Percentiles rank a stretch among this genome's conserved stretches.
These are phyloP conservation scores for Daldinia vernicosa DNA, from an alignment of 495 filamentous ascomycete species.

Conservation along the genomic window DNA sequence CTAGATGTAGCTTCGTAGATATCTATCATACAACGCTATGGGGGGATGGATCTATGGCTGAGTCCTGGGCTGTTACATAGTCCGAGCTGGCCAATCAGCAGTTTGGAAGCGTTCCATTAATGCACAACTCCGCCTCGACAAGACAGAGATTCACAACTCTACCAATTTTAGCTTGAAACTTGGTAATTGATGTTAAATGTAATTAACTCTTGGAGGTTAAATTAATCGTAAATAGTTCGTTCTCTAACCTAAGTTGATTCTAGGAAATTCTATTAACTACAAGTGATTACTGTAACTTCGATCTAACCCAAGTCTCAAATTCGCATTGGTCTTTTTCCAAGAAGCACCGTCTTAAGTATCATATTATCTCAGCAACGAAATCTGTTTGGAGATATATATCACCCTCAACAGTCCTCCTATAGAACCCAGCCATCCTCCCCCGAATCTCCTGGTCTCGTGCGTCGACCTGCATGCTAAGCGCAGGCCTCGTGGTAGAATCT, in stretches of 20 bases:
- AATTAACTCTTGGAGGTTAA: not conserved
- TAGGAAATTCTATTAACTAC: not conserved
- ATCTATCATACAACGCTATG: not conserved
- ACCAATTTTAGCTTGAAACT: not conserved
- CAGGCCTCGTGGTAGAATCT: conserved; percentile 27
- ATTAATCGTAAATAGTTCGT: not conserved
- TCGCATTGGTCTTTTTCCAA: not conserved
- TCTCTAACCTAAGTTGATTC: not conserved
- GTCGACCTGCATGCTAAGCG: not conserved
- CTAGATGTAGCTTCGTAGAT: not conserved
- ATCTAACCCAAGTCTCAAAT: not conserved
- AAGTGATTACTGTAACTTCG: not conserved
- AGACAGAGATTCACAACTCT: not conserved
- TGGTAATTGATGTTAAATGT: not conserved
- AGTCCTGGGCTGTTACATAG: conserved; percentile 10
- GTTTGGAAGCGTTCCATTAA: not conserved
- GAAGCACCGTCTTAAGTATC: not conserved
- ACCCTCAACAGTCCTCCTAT: conserved; percentile 30
- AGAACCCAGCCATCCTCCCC: conserved; percentile 36
- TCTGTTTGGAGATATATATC: conserved; percentile 38
- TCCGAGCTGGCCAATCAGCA: conserved; percentile 36
- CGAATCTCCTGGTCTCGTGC: conserved; percentile 5
- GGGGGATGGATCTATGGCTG: not conserved
- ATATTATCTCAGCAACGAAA: conserved; percentile 18
- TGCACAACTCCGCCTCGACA: conserved; percentile 12